Evolutionary conservation across 345 rosid genomes (phyloP).

Genomic region (Linum usitatissimum): DNA sequence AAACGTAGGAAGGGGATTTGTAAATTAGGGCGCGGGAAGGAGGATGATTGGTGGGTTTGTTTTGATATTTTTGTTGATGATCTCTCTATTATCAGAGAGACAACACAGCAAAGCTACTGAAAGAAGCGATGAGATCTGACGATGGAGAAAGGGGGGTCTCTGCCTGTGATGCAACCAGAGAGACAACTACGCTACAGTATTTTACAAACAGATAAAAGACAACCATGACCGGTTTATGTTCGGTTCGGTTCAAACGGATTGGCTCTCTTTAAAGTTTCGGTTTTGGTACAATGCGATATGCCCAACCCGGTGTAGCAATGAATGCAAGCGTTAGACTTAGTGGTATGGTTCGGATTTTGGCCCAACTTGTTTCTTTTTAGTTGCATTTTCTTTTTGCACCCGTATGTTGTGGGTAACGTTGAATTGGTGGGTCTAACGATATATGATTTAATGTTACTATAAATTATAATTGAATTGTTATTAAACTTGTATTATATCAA

Average conservation of each 20-base stretch:
- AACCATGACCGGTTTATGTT: background rate
- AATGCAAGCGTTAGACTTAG: too few relatives aligned
- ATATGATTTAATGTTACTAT: too few relatives aligned
- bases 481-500: too few relatives aligned
- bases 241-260: background rate
- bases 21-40: conserved; percentile 27
- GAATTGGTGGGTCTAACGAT: too few relatives aligned
- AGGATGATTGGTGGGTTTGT: conserved; percentile 13
- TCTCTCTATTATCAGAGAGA: conserved; percentile 7
- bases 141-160: conserved; percentile 28
- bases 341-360: too few relatives aligned
- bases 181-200: too few relatives aligned
- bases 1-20: conserved; percentile 1
- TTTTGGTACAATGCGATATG: background rate
- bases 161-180: background rate
- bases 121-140: conserved; percentile 25
- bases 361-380: too few relatives aligned
- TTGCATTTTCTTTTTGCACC: too few relatives aligned
- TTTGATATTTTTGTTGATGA: background rate
- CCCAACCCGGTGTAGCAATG: too few relatives aligned
- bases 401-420: too few relatives aligned
- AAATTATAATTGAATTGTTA: too few relatives aligned
- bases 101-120: background rate
- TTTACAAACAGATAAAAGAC: background rate
- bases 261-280: background rate